Evolutionary conservation across 176 grass and related monocot genomes (phyloP).

Genomic region (Aechmea fasciata): DNA sequence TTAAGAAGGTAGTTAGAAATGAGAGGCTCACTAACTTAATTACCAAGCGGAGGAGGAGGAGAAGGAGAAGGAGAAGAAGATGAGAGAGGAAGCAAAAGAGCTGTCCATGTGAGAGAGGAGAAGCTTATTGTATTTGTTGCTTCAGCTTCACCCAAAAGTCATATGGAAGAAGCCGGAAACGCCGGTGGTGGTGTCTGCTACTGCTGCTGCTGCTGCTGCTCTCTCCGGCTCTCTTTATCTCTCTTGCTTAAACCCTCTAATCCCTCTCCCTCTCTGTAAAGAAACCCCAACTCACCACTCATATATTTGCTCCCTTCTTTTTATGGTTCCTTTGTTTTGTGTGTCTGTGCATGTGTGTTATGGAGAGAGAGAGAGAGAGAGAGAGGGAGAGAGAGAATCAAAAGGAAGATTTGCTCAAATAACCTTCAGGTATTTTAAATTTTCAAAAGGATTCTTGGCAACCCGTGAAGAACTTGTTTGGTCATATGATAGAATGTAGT

Average conservation of each 20-base stretch:
- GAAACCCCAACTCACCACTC: too few relatives aligned
- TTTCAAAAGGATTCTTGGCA: too few relatives aligned
- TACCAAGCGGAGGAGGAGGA: background rate
- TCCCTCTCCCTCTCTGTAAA: background rate
- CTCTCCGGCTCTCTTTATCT: background rate
- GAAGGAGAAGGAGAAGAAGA: background rate
- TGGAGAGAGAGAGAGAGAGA: too few relatives aligned
- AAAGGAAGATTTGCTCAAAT: too few relatives aligned
- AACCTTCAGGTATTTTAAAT: too few relatives aligned
- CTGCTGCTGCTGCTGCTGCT: background rate
- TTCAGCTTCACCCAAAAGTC: conserved; percentile 41
- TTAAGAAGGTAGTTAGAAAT: too few relatives aligned
- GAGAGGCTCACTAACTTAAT: background rate
- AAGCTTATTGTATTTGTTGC: conserved; percentile 21
- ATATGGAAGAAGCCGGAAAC: conserved; percentile 42
- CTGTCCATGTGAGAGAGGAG: conserved; percentile 48
- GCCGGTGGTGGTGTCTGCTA: conserved; percentile 13
- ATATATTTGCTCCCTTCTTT: too few relatives aligned
- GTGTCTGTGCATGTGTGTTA: too few relatives aligned
- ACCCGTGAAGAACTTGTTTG: too few relatives aligned
- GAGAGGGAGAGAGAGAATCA: too few relatives aligned
- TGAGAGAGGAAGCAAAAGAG: conserved; percentile 6
- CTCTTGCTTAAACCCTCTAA: background rate
- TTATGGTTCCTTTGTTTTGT: too few relatives aligned
- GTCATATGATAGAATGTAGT: too few relatives aligned